Evolutionary conservation across 148 eudicot species (phyloP), one percentile per base, ranked within the genome.

Genomic region (Talinum fruticosum): DNA sequence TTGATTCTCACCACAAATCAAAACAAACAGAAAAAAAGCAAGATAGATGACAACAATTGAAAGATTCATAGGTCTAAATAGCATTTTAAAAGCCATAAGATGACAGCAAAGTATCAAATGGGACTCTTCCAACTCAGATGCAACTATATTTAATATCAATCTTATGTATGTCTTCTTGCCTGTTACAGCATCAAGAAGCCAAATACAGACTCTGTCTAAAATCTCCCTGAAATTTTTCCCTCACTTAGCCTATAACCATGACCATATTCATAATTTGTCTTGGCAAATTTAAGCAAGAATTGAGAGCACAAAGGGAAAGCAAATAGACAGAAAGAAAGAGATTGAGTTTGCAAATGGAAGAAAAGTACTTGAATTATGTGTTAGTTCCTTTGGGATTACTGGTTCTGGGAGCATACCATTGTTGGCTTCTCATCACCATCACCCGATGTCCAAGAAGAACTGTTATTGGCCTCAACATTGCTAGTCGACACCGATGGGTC

Each of bases 331-430:
- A 24, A 0, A 6, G 10, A 5, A 24, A n/a, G 10, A 59, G 8
- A 53, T 67, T 53, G 82, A 69, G 26, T 4, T 75, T 62, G 37
- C 76, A 57, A 45, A 71, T 69, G 18, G 53, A 65, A 34, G 82
- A 75, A 28, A 8, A 35, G 79, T 75, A 70, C 71, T 71, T 79
- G 29, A 79, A 82, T 71, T 62, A 35, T 51, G 21, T 79, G 33
- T 79, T 82, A 66, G 85, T 82, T 70, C 85, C 85, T 21, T 26
- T 18, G 1, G 85, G 85, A 37, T 51, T 79, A 8, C 24, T 79
- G n/a, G 72, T 82, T 35, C 72, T 82, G 77, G 76, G 71, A 35
- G 51, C 69, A 65, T 82, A 82, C 75, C 79, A 75, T 79, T 24
- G 35, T 15, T 76, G 78, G 79, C 82, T 82, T 75, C 76, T 79